Percentiles rank a stretch among this genome's conserved stretches.
Evolutionary conservation across 805 yeast genomes (phyloP).

Genomic region (Zygosaccharomyces gambellarensis): DNA sequence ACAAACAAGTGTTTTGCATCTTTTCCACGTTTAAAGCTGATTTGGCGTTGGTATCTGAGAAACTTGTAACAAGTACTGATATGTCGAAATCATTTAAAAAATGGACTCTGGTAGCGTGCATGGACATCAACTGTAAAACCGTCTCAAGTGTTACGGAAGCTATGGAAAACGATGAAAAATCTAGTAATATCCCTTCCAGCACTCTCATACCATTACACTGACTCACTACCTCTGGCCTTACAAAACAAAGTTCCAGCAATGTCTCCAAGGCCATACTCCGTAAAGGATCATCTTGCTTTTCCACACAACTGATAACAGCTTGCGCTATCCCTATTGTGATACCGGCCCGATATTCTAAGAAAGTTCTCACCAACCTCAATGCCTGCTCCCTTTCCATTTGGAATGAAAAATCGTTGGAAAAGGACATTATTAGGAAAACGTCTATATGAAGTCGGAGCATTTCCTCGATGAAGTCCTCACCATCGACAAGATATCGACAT

Average conservation of each 20-base stretch:
- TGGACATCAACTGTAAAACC: conserved; percentile 27
- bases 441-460: conserved; percentile 56
- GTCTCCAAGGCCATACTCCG: conserved; percentile 52
- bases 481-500: conserved; percentile 58
- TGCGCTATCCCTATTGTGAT: conserved; percentile 64
- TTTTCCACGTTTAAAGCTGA: conserved; percentile 47
- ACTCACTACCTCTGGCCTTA: conserved; percentile 41
- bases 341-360: conserved; percentile 52
- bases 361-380: conserved; percentile 59
- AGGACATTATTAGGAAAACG: conserved; percentile 55
- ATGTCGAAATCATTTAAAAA: conserved; percentile 57
- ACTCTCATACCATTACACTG: conserved; percentile 45
- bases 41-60: conserved; percentile 55
- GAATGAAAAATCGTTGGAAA: conserved; percentile 51
- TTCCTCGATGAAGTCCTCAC: conserved; percentile 48
- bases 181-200: conserved; percentile 31
- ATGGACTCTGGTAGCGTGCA: conserved; percentile 28
- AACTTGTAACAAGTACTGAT: conserved; percentile 58
- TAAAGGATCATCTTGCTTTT: conserved; percentile 48
- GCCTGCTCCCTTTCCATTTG: conserved; percentile 74
- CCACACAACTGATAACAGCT: conserved; percentile 60
- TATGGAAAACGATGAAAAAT: conserved; percentile 24
- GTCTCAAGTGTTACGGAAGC: conserved; percentile 29
- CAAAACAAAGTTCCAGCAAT: conserved; percentile 48
- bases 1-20: conserved; percentile 54